These are phyloP conservation scores for Colletotrichum australisinense DNA, from an alignment of 2,329 filamentous ascomycete genomes.

Conservation along the genomic window DNA sequence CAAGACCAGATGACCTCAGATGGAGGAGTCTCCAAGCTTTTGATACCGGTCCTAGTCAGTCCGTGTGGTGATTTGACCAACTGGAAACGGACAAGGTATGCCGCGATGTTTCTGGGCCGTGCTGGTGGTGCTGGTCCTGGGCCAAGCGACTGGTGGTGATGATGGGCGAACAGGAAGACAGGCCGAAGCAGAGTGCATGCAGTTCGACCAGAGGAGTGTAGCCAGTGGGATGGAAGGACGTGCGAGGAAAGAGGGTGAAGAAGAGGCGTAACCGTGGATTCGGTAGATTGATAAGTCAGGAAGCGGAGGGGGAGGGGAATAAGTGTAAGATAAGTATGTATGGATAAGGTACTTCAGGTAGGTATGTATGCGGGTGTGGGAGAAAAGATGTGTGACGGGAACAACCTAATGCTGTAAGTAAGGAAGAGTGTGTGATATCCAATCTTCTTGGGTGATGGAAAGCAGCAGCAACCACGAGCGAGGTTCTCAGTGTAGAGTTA, in stretches of 20 bases:
- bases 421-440: background rate
- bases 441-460: background rate
- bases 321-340: background rate
- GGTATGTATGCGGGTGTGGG: background rate
- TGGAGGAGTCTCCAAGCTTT: constrained; percentile 33
- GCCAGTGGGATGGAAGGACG: background rate
- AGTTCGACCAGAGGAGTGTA: background rate
- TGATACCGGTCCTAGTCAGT: constrained; percentile 30
- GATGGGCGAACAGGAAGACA: background rate
- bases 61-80: constrained; percentile 35
- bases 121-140: background rate
- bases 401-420: background rate
- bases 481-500: background rate
- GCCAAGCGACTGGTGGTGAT: background rate
- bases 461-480: background rate
- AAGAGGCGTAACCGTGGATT: background rate
- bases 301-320: background rate
- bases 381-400: background rate
- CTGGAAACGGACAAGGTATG: constrained; percentile 33
- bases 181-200: background rate
- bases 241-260: background rate
- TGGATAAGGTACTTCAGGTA: background rate
- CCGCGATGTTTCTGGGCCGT: constrained; percentile 6
- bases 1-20: constrained; percentile 30
- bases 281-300: background rate